Evolutionary conservation across 169 alveolate species (phyloP).

Genomic region (Plasmodium cynomolgi): DNA sequence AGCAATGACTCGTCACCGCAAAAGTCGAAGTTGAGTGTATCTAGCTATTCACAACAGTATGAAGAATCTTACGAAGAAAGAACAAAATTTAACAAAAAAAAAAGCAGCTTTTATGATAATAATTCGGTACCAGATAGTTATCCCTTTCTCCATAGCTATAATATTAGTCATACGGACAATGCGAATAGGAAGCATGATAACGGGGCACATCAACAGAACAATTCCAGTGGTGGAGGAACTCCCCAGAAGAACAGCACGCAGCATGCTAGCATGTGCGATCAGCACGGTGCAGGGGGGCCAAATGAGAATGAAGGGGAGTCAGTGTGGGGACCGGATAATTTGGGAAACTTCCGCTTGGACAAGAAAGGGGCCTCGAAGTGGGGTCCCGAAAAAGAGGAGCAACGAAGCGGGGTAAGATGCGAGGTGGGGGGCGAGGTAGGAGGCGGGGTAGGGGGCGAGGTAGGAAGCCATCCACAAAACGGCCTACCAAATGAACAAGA

Average conservation of each 20-base stretch:
- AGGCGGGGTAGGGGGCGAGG: not conserved
- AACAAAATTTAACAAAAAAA: constrained; percentile 56
- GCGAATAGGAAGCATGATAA: not conserved
- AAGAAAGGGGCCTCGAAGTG: not conserved
- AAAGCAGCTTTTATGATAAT: constrained; percentile 27
- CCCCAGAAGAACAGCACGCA: not conserved
- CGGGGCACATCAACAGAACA: not conserved
- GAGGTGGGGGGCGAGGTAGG: not conserved
- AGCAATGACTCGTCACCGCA: not conserved
- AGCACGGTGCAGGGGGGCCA: not conserved
- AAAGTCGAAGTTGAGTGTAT: not conserved
- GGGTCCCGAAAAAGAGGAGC: not conserved
- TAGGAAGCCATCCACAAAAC: not conserved
- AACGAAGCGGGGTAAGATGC: not conserved
- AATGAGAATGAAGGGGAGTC: not conserved
- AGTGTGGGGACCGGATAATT: not conserved
- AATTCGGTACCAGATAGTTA: not conserved
- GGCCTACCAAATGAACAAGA: not conserved
- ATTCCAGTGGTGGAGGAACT: not conserved
- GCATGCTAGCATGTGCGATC: not conserved
- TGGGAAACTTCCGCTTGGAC: not conserved
- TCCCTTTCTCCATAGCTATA: not conserved
- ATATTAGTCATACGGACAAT: not conserved
- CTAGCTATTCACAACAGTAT: not conserved
- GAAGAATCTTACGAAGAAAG: constrained; percentile 37